A percentile compares a stretch with the other conserved stretches of the same genome.
Evolutionary conservation across 1,139 yeast species (phyloP).

Genomic region (Zhuliangozyma parablackwelliae): DNA sequence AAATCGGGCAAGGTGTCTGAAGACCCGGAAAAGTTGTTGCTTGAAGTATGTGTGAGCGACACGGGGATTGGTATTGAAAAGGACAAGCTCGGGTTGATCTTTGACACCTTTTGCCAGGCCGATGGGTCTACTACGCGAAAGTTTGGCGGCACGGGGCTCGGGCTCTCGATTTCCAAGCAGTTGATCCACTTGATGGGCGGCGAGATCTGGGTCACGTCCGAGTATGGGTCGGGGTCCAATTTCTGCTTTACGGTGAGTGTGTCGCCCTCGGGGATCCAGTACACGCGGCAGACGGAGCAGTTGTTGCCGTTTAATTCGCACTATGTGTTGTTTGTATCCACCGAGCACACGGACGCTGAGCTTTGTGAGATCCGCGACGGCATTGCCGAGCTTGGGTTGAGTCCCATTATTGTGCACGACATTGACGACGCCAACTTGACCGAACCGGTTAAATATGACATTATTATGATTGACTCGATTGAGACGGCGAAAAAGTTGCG

Average conservation of each 20-base stretch:
- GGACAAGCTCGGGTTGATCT: constrained; percentile 77
- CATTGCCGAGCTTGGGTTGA: constrained; percentile 41
- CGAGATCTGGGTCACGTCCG: constrained; percentile 82
- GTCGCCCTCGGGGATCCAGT: constrained; percentile 63
- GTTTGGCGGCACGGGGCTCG: constrained; percentile 89
- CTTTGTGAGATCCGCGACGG: constrained; percentile 41
- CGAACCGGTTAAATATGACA: constrained; percentile 66
- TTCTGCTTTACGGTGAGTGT: constrained; percentile 78
- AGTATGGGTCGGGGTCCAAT: constrained; percentile 77
- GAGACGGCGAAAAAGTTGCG: constrained; percentile 70
- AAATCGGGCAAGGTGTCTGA: constrained; percentile 43
- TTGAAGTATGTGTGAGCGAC: constrained; percentile 83
- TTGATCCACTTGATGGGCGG: constrained; percentile 88
- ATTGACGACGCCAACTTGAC: constrained; percentile 47
- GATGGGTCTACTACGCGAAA: constrained; percentile 89
- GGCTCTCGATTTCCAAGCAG: constrained; percentile 81
- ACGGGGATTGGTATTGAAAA: constrained; percentile 86
- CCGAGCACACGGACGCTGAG: constrained; percentile 53
- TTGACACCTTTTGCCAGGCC: constrained; percentile 88
- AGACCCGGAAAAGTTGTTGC: constrained; percentile 53
- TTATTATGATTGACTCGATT: constrained; percentile 75
- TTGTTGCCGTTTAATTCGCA: constrained; percentile 71
- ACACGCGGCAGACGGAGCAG: constrained; percentile 63
- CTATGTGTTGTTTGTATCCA: constrained; percentile 63
- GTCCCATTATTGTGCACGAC: constrained; percentile 47